Evolutionary conservation across 164 flowering plant species (phyloP), one percentile per base, ranked within the genome.

Genomic region (Liriodendron chinense): DNA sequence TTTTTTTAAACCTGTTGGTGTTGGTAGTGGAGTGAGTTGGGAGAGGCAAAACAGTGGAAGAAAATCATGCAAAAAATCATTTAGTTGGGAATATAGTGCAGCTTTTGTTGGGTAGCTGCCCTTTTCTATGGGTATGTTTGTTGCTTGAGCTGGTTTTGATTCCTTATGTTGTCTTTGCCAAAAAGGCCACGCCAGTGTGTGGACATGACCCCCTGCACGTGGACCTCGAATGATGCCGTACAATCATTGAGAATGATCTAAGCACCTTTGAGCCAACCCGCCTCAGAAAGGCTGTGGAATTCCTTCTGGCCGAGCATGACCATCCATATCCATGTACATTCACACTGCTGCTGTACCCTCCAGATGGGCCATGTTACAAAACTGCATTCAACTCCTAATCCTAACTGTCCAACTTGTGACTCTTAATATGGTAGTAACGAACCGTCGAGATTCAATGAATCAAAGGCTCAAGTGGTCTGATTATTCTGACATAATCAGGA

Each of bases 141-240:
- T 21, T 21, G 67, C 67, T 21, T 24, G 67, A 24, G 67, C 67
- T 22, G 26, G 26, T 64, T 64, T 64, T 22, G 67, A 64, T 64
- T 64, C 67, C 67, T 64, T 23, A 5, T 64, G 67, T 64, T 64
- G 67, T 64, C 67, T 64, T 22, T 2, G 67, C 12, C 9, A 24
- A 64, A 64, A 64, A 24, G 26, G 67, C 67, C 67, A 21, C 4
- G 67, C 34, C 26, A 21, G 67, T 64, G 24, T 22, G 25, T 64
- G 67, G 67, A 64, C 13, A 24, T 64, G 67, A 64, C 67, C 67
- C 26, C 25, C 6, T 64, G 26, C 67, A 64, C 67, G 67, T 64
- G 67, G 16, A 23, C 24, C n/a, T 21, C 26, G 26, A 22, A 64
- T 64, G 67, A 24, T 64, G 26, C 67, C 24, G 25, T 64, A 9